phyloP scores from a whole-genome alignment of 1,139 yeast species.

The Citeromyces hawaiiensis region DNA sequence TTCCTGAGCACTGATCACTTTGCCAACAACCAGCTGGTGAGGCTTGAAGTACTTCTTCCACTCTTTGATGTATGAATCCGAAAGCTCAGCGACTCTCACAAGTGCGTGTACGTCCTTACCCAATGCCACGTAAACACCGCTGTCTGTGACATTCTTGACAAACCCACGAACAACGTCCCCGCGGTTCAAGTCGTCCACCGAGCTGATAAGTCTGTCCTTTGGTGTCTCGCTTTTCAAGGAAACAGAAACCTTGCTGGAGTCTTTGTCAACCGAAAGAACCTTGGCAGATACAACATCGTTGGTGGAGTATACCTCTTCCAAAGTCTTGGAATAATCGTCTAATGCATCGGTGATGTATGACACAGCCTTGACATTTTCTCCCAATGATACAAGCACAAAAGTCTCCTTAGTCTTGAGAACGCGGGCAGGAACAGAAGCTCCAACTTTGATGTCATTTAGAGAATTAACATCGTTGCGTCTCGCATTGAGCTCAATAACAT shows the following conservation, averaged over 20 bases:
- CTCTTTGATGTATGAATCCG: constrained; percentile 71
- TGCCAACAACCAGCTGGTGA: constrained; percentile 68
- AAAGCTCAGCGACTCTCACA: constrained; percentile 69
- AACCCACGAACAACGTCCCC: constrained; percentile 75
- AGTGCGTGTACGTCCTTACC: constrained; percentile 67
- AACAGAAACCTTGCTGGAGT: constrained; percentile 45
- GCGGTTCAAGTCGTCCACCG: constrained; percentile 41
- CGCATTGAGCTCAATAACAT: constrained; percentile 35
- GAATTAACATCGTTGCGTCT: constrained; percentile 28
- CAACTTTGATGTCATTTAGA: constrained; percentile 41
- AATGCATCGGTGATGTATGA: constrained; percentile 71
- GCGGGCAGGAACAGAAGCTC: constrained; percentile 50
- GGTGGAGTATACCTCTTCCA: constrained; percentile 35
- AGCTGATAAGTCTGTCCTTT: constrained; percentile 36
- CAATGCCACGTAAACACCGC: constrained; percentile 70
- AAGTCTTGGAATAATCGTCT: constrained; percentile 47
- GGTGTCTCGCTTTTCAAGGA: constrained; percentile 43
- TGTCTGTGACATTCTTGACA: constrained; percentile 59
- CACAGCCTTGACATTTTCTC: constrained; percentile 47
- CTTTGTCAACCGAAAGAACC: constrained; percentile 39
- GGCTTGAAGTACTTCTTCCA: constrained; percentile 72
- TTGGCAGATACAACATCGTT: constrained; percentile 53
- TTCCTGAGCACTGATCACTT: constrained; percentile 48
- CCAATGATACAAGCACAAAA: constrained; percentile 56
- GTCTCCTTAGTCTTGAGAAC: constrained; percentile 49